Base-by-base conservation (phyloP, 2,329 filamentous ascomycete genomes). In the Colletotrichum sp. region DNA sequence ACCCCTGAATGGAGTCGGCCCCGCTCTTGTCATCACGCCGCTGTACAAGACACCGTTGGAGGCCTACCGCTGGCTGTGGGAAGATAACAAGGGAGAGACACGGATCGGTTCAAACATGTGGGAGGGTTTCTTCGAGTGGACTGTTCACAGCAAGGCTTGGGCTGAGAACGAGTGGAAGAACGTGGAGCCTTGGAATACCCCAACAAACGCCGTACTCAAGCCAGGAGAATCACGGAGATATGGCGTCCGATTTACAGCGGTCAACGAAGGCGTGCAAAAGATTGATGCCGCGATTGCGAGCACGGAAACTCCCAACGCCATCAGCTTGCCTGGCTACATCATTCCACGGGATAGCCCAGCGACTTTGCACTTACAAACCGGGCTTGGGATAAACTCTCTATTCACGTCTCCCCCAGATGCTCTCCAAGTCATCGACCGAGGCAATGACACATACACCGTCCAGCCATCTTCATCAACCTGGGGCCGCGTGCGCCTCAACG, bases 91-190 rank as follows among this genome's bases (percentile, higher is more conserved):
- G 30, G 82, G 85, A 0, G 82, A 81, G 7, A 85, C 86, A 0
- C 78, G 78, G 9, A 91, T 92, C 78, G 85, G 83, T 4, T 89
- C 87, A 64, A 90, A 92, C 77, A 89, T 87, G 0, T 93, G 90
- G 75, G 90, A 93, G 78, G 90, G 90, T 0, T 87, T 90, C 75
- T 92, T 92, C 76, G 90, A 91, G 77, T 93, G 90, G 90, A 88
- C 92, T 77, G 86, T 89, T 0, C 84, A 90, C 66, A 88, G 85
- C 21, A 85, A 87, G 71, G 90, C 90, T 0, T 92, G 87, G 82
- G 89, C 89, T 0, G 88, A 92, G 76, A 87, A 88, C 1, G 90
- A 92, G 78, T 93, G 90, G 91, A 85, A 83, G 2, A 79, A 72
- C 1, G 52, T 21, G 12, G 65, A 66, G 15, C 90, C 90, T 0